Base-by-base conservation (phyloP, 306 rosid genomes). In the Hippophae tibetana region DNA sequence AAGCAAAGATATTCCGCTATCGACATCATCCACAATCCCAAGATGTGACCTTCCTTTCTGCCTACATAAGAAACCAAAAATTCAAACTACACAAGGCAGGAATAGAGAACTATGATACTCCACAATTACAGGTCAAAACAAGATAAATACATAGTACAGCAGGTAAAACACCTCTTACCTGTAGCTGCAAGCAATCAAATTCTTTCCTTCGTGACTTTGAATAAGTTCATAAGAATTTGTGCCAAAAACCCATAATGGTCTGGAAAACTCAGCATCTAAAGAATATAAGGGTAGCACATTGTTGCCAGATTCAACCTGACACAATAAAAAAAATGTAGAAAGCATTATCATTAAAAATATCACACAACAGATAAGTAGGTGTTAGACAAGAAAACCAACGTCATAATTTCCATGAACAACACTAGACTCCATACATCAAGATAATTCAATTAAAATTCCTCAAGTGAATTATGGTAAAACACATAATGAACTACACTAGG, bases 171-270 rank as follows among this genome's bases (percentile, higher is more conserved):
- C 70, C 52, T 66, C 23, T 57, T n/a, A 92, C 99, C 96, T 83
- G 81, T 88, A 88, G 82, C 84, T 73, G 69, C 96, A 85, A 75
- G 84, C 94, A 81, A 92, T 77, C 57, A 80, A 57, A 63, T 67
- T 80, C 27, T 65, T 76, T 56, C 66, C 67, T 18, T 71, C 68
- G 50, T 52, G 47, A 56, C 72, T 83, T 42, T 63, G 71, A 71
- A 86, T 65, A 58, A 92, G 49, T 50, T 83, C 98, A 80, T 85
- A 88, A 63, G 99, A 92, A 66, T 86, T 86, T 48, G 52, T 61
- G 14, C 97, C 99, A 57, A 82, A 92, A 66, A 74, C 48, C 99
- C 95, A 92, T 31, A 82, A 66, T 5, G 96, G 98, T 72, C 79
- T 78, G 14, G 98, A 67, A 78, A 92, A 92, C 65, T 92, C 95